Evolutionary conservation across 345 rosid species (phyloP), one percentile per base, ranked within the genome.

Genomic region (Pistacia atlantica): DNA sequence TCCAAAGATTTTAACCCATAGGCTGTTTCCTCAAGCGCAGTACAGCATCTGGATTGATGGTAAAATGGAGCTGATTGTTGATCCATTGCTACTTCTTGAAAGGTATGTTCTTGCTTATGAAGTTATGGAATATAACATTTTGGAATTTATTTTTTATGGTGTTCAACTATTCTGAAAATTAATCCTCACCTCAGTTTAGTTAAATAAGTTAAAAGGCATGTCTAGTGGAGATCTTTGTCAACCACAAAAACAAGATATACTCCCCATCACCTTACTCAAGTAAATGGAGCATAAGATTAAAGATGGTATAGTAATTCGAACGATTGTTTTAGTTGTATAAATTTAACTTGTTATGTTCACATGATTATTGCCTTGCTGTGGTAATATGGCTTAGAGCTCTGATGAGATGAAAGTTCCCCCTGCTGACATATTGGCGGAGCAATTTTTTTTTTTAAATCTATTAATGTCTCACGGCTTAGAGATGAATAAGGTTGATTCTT

Each of bases 1-100:
- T 81, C 98, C 94, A 0, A 94, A 94, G 82, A 97, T 97, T 79
- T 83, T 97, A 88, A 94, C 99, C 73, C 99, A 94, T 85, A 90
- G 99, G 86, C 82, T 97, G 78, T 94, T 94, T 85, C 99, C 97
- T 80, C 81, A 91, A 82, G 90, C 97, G 11, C 96, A 85, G 59
- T 94, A 92, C 90, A 97, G 94, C 86, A 97, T 97, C 68, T 97
- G 99, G 99, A 92, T 97, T 77, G 98, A 97, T 86, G 98, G 95
- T 69, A 94, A 97, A 82, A 96, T 96, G 98, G 99, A 97, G 93
- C 88, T 97, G 80, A 84, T 89, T 66, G 96, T 94, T 59, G 98
- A 92, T 69, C 98, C 99, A 8, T 78, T 94, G 79, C 91, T 88
- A 73, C 89, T 97, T 68, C 85, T 97, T 46, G 99, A 97, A 85